Base-by-base conservation (phyloP, 768 basidiomycete species). In the Coprinellus micaceus region DNA sequence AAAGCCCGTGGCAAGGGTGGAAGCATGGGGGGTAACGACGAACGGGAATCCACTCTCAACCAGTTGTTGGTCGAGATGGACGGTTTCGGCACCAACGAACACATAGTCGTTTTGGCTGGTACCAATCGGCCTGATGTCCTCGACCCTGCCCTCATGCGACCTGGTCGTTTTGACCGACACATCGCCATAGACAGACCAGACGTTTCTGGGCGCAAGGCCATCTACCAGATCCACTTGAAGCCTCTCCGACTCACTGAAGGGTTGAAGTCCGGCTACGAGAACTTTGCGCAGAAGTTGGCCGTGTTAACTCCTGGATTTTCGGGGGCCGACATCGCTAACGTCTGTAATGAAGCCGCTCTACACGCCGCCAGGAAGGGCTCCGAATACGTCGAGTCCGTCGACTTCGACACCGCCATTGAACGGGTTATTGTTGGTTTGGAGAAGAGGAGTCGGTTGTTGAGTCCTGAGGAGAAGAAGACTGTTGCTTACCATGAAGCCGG, bases 51-150 rank as follows among this genome's bases (percentile, higher is more conserved):
- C 1, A 99, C 97, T 26, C 82, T 99, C 57, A 98, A 98, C 69
- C 96, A 99, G 71, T 80, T 99, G 12, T 78, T 99, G 58, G 97
- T 98, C 53, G 96, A 99, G 76, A 98, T 99, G 97, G 97, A 99
- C 69, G 97, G 97, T 25, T 99, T 99, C 73, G 89, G 91, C 37
- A 96, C 94, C n/a, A 84, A 89, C 59, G 94, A 98, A 68, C 94
- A 98, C 65, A 86, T 99, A 57, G 96, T 98, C 49, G 88, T 99
- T 17, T 82, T 99, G 47, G 92, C 97, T 0, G 97, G 97, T 57
- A 99, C 97, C 19, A 99, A 99, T 74, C 76, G 97, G 62, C 90
- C 94, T 7, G 97, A 99, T 67, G 95, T 98, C 25, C 88, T 99
- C 51, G 97, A 99, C 67, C 79, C 86, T 39, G 97, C 97, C 0